phyloP scores from a whole-genome alignment of 1,284 basidiomycete genomes.

The Naganishia liquefaciens region DNA sequence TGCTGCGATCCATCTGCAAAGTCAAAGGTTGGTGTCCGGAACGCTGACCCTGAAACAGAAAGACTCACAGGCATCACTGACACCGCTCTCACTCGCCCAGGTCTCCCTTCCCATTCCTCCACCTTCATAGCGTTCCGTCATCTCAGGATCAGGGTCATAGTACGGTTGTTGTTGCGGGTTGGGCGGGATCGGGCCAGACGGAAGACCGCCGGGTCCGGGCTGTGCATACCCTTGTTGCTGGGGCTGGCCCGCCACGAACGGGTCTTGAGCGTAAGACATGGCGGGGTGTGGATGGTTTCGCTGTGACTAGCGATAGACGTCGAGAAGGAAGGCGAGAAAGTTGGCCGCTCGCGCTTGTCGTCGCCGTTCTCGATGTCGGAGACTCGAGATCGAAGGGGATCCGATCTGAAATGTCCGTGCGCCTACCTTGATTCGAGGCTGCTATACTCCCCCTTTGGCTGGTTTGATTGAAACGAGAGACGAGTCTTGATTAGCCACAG shows the following conservation, averaged over 20 bases:
- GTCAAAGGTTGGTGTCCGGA: neutral
- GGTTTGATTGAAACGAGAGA: neutral
- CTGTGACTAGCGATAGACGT: neutral
- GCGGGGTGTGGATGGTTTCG: neutral
- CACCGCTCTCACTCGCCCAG: conserved; percentile 51
- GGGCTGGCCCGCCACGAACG: conserved; percentile 17
- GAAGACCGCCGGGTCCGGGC: conserved; percentile 29
- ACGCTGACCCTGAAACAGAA: conserved; percentile 8
- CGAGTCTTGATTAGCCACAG: conserved; percentile 14
- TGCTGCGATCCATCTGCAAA: conserved; percentile 36
- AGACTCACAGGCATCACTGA: conserved; percentile 30
- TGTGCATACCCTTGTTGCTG: conserved; percentile 26
- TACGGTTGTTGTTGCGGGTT: conserved; percentile 34
- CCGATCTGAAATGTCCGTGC: conserved; percentile 17
- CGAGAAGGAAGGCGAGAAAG: neutral
- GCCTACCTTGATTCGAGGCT: conserved; percentile 8
- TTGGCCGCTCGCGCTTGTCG: neutral
- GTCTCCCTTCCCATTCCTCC: conserved; percentile 52
- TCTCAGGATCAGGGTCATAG: conserved; percentile 74
- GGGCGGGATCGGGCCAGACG: conserved; percentile 30
- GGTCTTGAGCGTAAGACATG: conserved; percentile 29
- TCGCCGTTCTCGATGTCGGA: conserved; percentile 17
- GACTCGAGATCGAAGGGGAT: conserved; percentile 17
- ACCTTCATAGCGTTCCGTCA: conserved; percentile 59
- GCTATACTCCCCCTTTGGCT: conserved; percentile 11